phyloP scores from a whole-genome alignment of 2,329 filamentous ascomycete species.

The Colletotrichum sp. region DNA sequence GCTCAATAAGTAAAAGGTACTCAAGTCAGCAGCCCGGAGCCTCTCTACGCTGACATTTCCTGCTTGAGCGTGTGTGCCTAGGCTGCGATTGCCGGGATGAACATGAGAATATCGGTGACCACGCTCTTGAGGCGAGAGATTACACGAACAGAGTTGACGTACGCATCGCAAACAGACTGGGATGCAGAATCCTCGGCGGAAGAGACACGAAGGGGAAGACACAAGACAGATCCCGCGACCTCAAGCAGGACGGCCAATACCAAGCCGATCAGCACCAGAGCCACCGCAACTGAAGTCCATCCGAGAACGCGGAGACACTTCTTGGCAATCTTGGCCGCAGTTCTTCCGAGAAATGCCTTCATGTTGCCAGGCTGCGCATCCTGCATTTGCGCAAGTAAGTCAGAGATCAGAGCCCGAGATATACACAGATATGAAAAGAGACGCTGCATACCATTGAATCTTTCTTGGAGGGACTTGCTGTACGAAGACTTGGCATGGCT shows the following conservation, averaged over 20 bases:
- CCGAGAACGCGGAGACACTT: neutral
- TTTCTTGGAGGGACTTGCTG: neutral
- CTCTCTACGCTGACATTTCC: neutral
- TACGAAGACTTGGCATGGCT: neutral
- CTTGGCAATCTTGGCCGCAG: neutral
- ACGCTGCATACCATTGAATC: neutral
- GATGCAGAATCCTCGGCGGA: neutral
- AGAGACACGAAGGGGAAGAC: neutral
- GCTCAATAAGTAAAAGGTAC: neutral
- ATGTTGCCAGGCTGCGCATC: neutral
- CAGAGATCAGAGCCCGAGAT: neutral
- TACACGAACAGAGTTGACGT: neutral
- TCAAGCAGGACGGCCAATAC: neutral
- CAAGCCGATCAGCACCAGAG: neutral
- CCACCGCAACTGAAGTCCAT: neutral
- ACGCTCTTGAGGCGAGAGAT: neutral
- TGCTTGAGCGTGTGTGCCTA: neutral
- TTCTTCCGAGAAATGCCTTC: neutral
- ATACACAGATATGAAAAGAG: neutral
- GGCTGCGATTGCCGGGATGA: neutral
- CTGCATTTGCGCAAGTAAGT: neutral
- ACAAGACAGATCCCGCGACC: neutral
- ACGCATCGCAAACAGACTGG: neutral
- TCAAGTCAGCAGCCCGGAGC: neutral
- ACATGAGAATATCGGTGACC: neutral